Conservation (phyloP, 176 grass and related monocot genomes). For the Elaeis guineensis region DNA sequence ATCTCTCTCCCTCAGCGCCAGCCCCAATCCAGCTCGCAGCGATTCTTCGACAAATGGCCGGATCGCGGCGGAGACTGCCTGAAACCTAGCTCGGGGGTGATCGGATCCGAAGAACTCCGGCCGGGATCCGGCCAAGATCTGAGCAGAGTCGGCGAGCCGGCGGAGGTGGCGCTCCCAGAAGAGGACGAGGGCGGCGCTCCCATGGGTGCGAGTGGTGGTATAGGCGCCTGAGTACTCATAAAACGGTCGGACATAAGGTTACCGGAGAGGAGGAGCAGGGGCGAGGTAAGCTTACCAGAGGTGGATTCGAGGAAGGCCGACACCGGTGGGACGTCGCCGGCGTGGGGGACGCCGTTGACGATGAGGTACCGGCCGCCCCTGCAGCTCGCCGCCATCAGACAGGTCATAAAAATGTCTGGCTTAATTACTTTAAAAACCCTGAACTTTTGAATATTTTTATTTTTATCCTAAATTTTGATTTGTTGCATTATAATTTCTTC, state of each 20-base stretch:
- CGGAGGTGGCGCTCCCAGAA: slow-evolving; percentile 76
- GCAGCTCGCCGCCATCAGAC: no score
- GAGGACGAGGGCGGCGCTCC: slow-evolving; percentile 27
- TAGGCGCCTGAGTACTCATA: slow-evolving; percentile 36
- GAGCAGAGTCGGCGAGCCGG: slow-evolving; percentile 49
- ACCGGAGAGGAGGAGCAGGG: not conserved
- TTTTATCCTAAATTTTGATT: no score
- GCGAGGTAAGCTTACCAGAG: slow-evolving; percentile 14
- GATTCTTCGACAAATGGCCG: slow-evolving; percentile 29
- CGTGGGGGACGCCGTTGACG: slow-evolving; percentile 33
- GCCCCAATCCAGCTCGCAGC: slow-evolving; percentile 22
- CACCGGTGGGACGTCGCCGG: slow-evolving; percentile 35
- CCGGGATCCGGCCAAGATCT: slow-evolving; percentile 31
- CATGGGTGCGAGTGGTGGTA: slow-evolving; percentile 57
- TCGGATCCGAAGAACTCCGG: slow-evolving; percentile 43
- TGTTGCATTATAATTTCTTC: no score
- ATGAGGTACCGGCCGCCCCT: slow-evolving; percentile 29
- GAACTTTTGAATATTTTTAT: no score
- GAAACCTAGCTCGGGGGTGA: not conserved
- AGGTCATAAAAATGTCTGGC: no score
- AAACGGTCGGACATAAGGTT: not conserved
- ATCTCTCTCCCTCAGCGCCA: slow-evolving; percentile 24
- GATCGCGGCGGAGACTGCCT: not conserved
- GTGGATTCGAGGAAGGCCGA: slow-evolving; percentile 57
- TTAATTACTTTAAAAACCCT: no score